Conservation (phyloP, 495 filamentous ascomycete species). For the Neurospora discreta region DNA sequence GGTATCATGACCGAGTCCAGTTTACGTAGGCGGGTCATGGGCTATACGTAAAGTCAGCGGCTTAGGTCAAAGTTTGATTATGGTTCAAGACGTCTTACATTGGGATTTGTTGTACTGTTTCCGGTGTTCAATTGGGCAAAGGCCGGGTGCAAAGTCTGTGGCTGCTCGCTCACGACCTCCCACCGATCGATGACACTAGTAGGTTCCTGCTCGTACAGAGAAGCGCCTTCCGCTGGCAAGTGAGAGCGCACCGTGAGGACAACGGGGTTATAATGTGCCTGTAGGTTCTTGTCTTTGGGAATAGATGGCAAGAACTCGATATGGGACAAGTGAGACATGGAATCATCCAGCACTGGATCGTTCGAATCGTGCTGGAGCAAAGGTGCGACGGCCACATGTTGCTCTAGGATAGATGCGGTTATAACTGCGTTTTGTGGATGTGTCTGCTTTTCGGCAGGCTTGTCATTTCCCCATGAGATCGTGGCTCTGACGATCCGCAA, state of each 20-base stretch:
- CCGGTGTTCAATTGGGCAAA: slow-evolving; percentile 62
- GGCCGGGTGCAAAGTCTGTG: slow-evolving; percentile 51
- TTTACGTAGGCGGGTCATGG: slow-evolving; percentile 49
- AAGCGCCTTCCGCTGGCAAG: slow-evolving; percentile 33
- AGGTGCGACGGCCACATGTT: slow-evolving; percentile 38
- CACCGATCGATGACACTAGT: slow-evolving; percentile 65
- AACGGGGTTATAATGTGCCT: slow-evolving; percentile 35
- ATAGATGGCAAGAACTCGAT: slow-evolving; percentile 55
- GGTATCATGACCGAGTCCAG: slow-evolving; percentile 52
- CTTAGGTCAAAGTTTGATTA: background rate
- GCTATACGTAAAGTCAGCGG: slow-evolving; percentile 27
- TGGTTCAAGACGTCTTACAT: background rate
- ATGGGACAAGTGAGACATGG: slow-evolving; percentile 50
- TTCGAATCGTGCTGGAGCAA: slow-evolving; percentile 34
- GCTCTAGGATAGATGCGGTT: slow-evolving; percentile 34
- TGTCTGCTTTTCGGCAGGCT: slow-evolving; percentile 29
- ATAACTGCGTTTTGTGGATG: slow-evolving; percentile 21
- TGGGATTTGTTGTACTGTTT: slow-evolving; percentile 26
- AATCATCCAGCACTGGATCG: slow-evolving; percentile 35
- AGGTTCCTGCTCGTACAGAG: slow-evolving; percentile 46
- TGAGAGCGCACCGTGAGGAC: slow-evolving; percentile 64
- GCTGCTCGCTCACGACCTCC: slow-evolving; percentile 54
- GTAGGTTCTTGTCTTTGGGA: slow-evolving; percentile 22
- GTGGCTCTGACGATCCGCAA: slow-evolving; percentile 50
- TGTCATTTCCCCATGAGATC: slow-evolving; percentile 40